Evolutionary conservation across 257 asterid species (phyloP), one percentile per base, ranked within the genome.

Genomic region (Primulina huaijiensis): DNA sequence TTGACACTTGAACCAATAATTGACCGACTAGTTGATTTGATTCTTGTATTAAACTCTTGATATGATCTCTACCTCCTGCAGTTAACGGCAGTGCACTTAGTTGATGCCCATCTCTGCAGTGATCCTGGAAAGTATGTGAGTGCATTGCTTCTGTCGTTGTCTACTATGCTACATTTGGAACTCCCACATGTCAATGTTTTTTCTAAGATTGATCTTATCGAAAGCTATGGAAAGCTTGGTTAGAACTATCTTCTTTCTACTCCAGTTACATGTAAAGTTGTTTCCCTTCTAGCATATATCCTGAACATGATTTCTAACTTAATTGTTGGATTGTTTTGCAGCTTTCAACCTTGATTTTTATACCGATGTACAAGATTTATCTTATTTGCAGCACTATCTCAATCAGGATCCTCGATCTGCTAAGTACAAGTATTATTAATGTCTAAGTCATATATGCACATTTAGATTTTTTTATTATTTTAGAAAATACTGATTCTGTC

Each of bases 61-160:
- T 5, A 19, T 60, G 66, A 69, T 50, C 52, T 73, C 17, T 62
- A 17, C 68, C 23, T 71, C 70, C 73, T 78, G 90, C 88, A 94
- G 97, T 85, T 94, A 82, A 87, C 97, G 40, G 97, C 89, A 11
- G 95, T 94, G 74, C 99, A 94, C 78, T 85, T 94, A 68, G 90
- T 94, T 57, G 99, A 94, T 84, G 91, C 99, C 67, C 97, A 91
- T 84, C 95, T 94, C 62, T 94, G 99, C 64, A 88, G 97, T 57
- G 97, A 94, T 82, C 99, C 97, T 37, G 99, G 97, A 73, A 91
- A 94, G 79, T 94, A 89, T 75, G 82, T 91, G 71, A 94, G 99
- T 77, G 97, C 97, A 3, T 76, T 89, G 89, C 89, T 88, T 64
- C 95, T 94, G 63, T 87, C 97, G 0, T 73, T 94, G 72, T 90